A percentile compares a stretch with the other conserved stretches of the same genome.
These are phyloP conservation scores for Suhomyces xylopsoci DNA, from an alignment of 805 yeast genomes.

Conservation along the genomic window DNA sequence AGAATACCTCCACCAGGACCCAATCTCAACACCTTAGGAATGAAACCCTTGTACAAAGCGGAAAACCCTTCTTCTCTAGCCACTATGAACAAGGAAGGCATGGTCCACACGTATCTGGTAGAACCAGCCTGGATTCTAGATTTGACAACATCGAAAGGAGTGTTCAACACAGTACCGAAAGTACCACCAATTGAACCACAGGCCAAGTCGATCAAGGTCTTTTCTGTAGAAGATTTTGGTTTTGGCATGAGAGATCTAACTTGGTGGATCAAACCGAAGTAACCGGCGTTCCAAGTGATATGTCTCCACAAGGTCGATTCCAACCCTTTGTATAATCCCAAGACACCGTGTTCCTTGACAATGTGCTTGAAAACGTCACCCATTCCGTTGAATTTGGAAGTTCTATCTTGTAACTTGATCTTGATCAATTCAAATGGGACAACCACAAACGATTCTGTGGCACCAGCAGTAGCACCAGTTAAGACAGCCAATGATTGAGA, in stretches of 20 bases:
- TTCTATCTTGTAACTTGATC: conserved; percentile 88
- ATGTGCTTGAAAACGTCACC: conserved; percentile 75
- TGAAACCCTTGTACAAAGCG: conserved; percentile 92
- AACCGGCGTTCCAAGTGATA: conserved; percentile 95
- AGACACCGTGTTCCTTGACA: conserved; percentile 68
- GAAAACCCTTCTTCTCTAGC: conserved; percentile 87
- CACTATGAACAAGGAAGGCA: conserved; percentile 72
- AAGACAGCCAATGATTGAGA: conserved; percentile 81
- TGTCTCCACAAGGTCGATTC: conserved; percentile 99
- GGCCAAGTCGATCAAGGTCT: conserved; percentile 80
- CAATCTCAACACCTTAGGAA: conserved; percentile 93
- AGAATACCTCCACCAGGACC: conserved; percentile 99
- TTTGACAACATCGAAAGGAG: conserved; percentile 97
- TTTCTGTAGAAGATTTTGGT: conserved; percentile 65
- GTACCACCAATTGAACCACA: conserved; percentile 98
- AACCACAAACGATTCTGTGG: conserved; percentile 92
- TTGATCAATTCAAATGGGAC: conserved; percentile 97
- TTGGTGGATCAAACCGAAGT: conserved; percentile 92
- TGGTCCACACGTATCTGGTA: conserved; percentile 89
- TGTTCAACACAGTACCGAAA: conserved; percentile 89
- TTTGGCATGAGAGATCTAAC: conserved; percentile 75
- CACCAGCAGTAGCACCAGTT: conserved; percentile 98
- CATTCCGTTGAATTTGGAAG: conserved; percentile 79
- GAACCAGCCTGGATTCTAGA: conserved; percentile 92
- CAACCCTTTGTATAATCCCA: conserved; percentile 88